These are phyloP conservation scores for Diplosphaera chodatii DNA, from an alignment of 139 green algal species.

Conservation along the genomic window DNA sequence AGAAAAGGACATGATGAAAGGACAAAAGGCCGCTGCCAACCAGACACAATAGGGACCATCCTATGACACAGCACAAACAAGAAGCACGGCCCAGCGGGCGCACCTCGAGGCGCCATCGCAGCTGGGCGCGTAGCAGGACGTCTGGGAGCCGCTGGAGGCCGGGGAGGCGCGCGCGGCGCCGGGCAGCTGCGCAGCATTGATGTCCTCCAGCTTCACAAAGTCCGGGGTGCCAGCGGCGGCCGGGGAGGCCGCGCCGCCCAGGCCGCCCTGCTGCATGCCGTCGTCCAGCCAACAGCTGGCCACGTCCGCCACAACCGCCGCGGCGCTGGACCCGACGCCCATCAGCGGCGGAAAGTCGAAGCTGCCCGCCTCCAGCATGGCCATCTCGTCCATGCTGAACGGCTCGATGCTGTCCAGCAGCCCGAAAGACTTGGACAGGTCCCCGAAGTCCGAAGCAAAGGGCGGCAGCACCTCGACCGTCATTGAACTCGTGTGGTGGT, in stretches of 20 bases:
- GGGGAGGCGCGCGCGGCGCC: not conserved
- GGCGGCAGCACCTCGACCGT: not conserved
- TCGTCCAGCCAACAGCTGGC: not conserved
- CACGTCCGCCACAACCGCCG: not conserved
- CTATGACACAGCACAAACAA: no score
- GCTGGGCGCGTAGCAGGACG: not conserved
- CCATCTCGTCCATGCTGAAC: not conserved
- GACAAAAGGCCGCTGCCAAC: no score
- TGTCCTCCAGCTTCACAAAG: not conserved
- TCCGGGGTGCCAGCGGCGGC: no score
- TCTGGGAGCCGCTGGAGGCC: not conserved
- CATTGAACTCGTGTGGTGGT: not conserved
- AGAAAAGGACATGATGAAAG: no score
- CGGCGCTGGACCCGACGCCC: not conserved
- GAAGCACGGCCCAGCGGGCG: no score
- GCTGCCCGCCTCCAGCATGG: not conserved
- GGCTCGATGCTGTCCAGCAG: not conserved
- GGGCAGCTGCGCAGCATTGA: not conserved
- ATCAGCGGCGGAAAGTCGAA: not conserved
- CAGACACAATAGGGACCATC: no score
- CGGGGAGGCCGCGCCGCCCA: no score
- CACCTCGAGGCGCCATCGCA: not conserved
- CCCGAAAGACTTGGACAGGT: not conserved
- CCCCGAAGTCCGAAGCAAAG: not conserved
- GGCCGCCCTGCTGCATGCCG: no score